These are phyloP conservation scores for Sonneratia caseolaris DNA, from an alignment of 345 rosid genomes.

Conservation along the genomic window DNA sequence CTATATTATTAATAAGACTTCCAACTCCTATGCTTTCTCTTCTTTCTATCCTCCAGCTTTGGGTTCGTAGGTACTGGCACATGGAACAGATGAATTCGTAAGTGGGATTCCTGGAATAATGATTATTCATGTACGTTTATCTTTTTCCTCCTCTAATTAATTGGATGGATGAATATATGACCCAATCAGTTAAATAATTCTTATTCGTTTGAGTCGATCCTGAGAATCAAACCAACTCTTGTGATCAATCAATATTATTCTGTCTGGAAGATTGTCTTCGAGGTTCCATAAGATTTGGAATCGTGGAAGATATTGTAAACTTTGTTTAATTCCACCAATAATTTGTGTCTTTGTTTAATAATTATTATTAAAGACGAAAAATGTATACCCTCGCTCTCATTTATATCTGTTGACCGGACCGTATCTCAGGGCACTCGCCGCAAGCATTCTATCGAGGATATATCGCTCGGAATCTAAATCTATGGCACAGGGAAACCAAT, in stretches of 20 bases:
- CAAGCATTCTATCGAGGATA: background rate
- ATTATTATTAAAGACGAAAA: background rate
- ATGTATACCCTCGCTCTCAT: background rate
- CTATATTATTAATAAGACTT: too few species aligned
- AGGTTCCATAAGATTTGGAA: slow-evolving; percentile 26
- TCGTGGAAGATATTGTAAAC: slow-evolving; percentile 10
- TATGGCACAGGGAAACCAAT: background rate
- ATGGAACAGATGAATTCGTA: slow-evolving; percentile 2
- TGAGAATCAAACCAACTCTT: slow-evolving; percentile 22
- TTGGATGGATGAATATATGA: background rate
- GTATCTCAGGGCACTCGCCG: background rate
- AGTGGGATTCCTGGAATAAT: slow-evolving; percentile 15
- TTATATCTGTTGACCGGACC: background rate
- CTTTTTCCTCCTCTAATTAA: background rate
- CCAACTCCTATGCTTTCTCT: too few species aligned
- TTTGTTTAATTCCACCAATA: background rate
- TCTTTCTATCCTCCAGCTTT: too few species aligned
- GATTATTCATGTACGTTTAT: background rate
- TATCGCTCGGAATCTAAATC: background rate
- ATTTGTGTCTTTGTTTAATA: background rate
- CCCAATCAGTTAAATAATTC: slow-evolving; percentile 10
- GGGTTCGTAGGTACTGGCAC: too few species aligned
- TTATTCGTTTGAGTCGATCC: slow-evolving; percentile 21
- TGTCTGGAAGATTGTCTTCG: slow-evolving; percentile 19
- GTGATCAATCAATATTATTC: slow-evolving; percentile 19